Conservation (phyloP, 495 filamentous ascomycete genomes). For the Neurospora sp. region DNA sequence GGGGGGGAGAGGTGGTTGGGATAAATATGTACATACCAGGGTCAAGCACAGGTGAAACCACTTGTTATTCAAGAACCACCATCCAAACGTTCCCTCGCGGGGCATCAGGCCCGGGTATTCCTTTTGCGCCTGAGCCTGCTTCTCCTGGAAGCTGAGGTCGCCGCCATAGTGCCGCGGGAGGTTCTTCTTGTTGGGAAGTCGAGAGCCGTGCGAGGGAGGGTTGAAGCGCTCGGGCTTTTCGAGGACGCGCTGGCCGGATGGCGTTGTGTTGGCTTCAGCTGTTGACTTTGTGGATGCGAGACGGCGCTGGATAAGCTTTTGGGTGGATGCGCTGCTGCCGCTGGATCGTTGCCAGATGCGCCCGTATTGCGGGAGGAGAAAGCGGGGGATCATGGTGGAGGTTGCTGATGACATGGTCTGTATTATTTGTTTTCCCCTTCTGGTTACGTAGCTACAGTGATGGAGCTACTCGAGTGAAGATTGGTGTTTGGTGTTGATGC, state of each 20-base stretch:
- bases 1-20: neutral
- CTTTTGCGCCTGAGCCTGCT: constrained; percentile 47
- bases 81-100: constrained; percentile 59
- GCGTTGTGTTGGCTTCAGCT: constrained; percentile 1
- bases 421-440: neutral
- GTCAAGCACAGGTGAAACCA: constrained; percentile 70
- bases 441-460: neutral
- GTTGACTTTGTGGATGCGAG: neutral
- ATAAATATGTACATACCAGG: constrained; percentile 42
- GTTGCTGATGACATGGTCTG: constrained; percentile 26
- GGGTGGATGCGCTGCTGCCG: neutral
- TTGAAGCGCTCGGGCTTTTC: constrained; percentile 74
- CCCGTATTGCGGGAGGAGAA: constrained; percentile 41
- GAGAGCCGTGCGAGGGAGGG: constrained; percentile 70
- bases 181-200: constrained; percentile 38
- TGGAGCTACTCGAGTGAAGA: neutral
- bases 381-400: constrained; percentile 38
- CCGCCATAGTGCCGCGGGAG: constrained; percentile 57
- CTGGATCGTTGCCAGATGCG: constrained; percentile 31
- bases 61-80: constrained; percentile 62
- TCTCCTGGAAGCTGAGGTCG: constrained; percentile 45
- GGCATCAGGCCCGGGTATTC: constrained; percentile 78
- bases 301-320: neutral
- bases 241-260: constrained; percentile 41
- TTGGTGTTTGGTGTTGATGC: neutral